Evolutionary conservation across 257 asterid genomes (phyloP).

Genomic region (Jacaranda copaia): DNA sequence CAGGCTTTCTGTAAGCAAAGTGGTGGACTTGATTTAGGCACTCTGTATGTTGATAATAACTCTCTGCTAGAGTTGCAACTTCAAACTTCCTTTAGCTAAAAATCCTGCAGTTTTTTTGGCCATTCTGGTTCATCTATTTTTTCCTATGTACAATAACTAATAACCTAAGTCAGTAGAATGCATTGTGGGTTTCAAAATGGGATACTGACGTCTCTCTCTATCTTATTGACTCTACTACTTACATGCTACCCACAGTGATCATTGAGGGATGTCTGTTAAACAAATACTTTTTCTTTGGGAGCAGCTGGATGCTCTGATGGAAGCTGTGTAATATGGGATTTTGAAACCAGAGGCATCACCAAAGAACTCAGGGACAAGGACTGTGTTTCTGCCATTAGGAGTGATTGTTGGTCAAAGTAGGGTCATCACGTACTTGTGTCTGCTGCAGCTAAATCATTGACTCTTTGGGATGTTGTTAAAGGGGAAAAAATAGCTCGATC

Average conservation of each 20-base stretch:
- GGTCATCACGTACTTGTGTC: conserved; percentile 85
- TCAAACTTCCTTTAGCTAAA: conserved; percentile 13
- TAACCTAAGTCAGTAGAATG: not conserved
- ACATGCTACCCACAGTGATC: conserved; percentile 15
- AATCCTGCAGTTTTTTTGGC: not conserved
- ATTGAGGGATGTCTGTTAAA: conserved; percentile 7
- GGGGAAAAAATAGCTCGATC: conserved; percentile 77
- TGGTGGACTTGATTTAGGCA: not conserved
- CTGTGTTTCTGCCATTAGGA: conserved; percentile 76
- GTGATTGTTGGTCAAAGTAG: conserved; percentile 88
- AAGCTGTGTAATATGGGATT: conserved; percentile 90
- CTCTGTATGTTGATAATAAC: not conserved
- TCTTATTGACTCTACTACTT: conserved; percentile 21
- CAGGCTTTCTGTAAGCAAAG: not conserved
- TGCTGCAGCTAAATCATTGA: conserved; percentile 87
- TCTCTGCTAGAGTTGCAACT: not conserved
- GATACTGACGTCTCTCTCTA: conserved; percentile 9
- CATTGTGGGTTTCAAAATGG: not conserved
- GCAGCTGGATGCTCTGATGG: conserved; percentile 97
- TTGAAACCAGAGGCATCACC: conserved; percentile 85
- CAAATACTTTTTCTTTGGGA: conserved; percentile 12
- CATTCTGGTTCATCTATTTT: conserved; percentile 22
- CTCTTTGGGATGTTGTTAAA: conserved; percentile 86
- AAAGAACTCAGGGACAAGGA: conserved; percentile 75
- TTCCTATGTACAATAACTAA: conserved; percentile 1